Evolutionary conservation across 2,329 filamentous ascomycete species (phyloP), one percentile per base, ranked within the genome.

Genomic region (Herpotrichia juniperi): DNA sequence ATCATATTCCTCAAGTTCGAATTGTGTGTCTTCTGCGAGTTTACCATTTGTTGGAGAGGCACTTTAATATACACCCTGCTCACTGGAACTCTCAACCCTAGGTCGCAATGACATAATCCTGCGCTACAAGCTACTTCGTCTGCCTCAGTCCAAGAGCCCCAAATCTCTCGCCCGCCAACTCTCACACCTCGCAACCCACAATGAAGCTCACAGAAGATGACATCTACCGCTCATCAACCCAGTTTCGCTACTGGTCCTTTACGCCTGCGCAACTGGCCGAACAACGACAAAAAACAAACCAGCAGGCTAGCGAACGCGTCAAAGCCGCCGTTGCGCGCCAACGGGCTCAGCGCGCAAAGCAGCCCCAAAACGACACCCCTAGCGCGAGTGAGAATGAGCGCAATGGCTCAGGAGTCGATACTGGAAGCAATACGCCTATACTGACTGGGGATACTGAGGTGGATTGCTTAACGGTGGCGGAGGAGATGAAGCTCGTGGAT

Each of bases 191-290:
- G 9, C 39, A 79, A 79, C 7, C 51, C 34, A 74, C 51, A 28
- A 75, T 74, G 72, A 69, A 67, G 56, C 63, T 96, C 85, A 89
- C 86, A 56, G 94, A 99, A 82, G 94, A 99, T 76, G 90, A 91
- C 61, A 82, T 93, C 49, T 99, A 97, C 76, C 87, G 91, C 26
- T 84, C 89, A 46, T 96, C 93, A 0, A 93, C 91, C 42, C 94
- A 99, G 74, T 97, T 87, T 71, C 86, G 90, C 37, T 82, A 96
- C 52, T 99, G 94, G 94, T 96, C 93, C 10, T 97, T 93, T 76
- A 91, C 91, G 0, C 84, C 87, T 2, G 76, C 85, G 2, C 85
- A 87, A 32, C 84, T 99, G 3, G 80, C 83, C 43, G 81, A 87
- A 2, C 82, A 93, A 21, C 90, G 94, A 51, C 78, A 81, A 35